These are phyloP conservation scores for Articulospora tetracladia DNA, from an alignment of 495 filamentous ascomycete genomes.

Conservation along the genomic window DNA sequence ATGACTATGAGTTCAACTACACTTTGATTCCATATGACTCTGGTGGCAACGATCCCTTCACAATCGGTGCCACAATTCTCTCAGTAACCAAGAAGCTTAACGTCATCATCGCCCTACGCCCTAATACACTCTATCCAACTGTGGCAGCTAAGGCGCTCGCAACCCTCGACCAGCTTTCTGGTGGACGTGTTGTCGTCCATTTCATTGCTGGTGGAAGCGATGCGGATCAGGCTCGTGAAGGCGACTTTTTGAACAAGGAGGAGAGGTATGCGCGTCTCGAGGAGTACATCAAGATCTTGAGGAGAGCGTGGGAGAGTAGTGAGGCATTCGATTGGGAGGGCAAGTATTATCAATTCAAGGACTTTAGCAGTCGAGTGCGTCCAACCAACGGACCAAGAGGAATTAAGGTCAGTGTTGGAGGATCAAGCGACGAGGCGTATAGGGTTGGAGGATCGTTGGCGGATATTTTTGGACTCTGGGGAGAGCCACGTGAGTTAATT, in stretches of 20 bases:
- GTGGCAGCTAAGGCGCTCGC: constrained; percentile 53
- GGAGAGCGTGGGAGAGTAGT: constrained; percentile 45
- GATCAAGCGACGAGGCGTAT: constrained; percentile 49
- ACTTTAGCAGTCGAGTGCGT: constrained; percentile 45
- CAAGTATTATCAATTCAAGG: constrained; percentile 47
- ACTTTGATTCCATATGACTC: constrained; percentile 51
- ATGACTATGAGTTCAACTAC: constrained; percentile 52
- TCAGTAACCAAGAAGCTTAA: constrained; percentile 49
- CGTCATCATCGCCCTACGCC: constrained; percentile 52
- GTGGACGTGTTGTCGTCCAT: constrained; percentile 49
- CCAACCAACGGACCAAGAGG: constrained; percentile 35
- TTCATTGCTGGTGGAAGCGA: constrained; percentile 53
- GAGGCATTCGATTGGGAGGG: constrained; percentile 52
- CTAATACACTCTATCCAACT: constrained; percentile 51
- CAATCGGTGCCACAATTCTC: constrained; percentile 46
- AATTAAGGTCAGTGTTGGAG: constrained; percentile 50
- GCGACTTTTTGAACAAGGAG: constrained; percentile 50
- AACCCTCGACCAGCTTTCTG: constrained; percentile 48
- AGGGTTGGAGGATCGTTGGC: constrained; percentile 46
- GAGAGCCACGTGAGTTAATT: constrained; percentile 34
- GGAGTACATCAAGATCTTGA: constrained; percentile 50
- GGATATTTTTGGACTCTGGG: constrained; percentile 55
- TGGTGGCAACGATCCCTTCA: constrained; percentile 47
- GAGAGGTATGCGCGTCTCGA: constrained; percentile 48
- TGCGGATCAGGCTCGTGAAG: constrained; percentile 47